Percentiles rank a stretch among this genome's conserved stretches.
Evolutionary conservation across 345 rosid genomes (phyloP).

Genomic region (Trapa bicornis): DNA sequence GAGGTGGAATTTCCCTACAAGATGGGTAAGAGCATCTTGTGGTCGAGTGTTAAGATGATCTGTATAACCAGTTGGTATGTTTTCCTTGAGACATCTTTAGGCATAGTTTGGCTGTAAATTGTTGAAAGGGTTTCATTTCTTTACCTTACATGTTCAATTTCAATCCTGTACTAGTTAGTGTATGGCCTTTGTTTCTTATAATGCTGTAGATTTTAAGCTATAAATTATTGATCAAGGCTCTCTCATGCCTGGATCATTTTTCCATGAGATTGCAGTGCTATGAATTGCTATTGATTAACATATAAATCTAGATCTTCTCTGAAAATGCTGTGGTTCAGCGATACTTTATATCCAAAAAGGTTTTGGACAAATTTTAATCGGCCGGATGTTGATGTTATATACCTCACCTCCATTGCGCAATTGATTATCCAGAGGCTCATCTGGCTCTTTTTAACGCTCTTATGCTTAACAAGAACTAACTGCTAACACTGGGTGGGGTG

Average conservation of each 20-base stretch:
- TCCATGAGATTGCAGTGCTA: neutral
- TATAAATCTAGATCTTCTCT: neutral
- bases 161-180: neutral
- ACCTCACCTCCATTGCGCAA: too few species aligned
- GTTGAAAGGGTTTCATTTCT: neutral
- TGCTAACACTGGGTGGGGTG: constrained; percentile 40
- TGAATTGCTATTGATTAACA: constrained; percentile 1
- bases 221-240: neutral
- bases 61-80: neutral
- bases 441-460: neutral
- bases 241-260: neutral
- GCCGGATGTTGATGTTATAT: too few species aligned
- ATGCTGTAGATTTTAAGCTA: neutral
- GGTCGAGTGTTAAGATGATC: too few species aligned
- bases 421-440: neutral
- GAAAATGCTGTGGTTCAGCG: neutral
- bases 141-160: too few species aligned
- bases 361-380: neutral
- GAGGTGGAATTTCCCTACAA: neutral
- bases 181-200: neutral
- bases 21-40: too few species aligned
- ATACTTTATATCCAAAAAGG: neutral
- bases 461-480: constrained; percentile 12
- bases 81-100: neutral
- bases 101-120: neutral